Evolutionary conservation across 2,329 filamentous ascomycete genomes (phyloP), one percentile per base, ranked within the genome.

Genomic region (Microdochium nivale): DNA sequence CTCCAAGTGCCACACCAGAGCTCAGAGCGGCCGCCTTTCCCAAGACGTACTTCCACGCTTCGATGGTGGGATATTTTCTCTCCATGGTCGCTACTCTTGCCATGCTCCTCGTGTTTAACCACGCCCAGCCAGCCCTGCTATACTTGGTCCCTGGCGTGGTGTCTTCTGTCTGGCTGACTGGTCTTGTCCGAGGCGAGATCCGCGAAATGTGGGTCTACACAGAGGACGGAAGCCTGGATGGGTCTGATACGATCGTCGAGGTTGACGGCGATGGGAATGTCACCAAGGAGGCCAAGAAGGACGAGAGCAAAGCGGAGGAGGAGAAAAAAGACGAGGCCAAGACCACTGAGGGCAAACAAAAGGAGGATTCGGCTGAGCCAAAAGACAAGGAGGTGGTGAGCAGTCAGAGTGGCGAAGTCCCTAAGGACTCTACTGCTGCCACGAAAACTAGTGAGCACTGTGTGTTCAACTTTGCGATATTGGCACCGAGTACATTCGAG

Each of bases 61-160:
- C 86, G 33, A 64, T 96, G 55, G 60, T 78, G 2, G 92, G 91
- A 0, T 99, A 97, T 66, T 61, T 87, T 0, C 48, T 84, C 3
- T 91, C 90, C 1, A 88, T 97, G 83, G 55, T 90, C 2, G 73
- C 77, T 2, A 96, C 92, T 0, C 69, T 96, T 19, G 72, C 78
- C 0, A 87, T 90, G 60, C 86, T 97, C 70, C 76, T 90, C 49
- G 70, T 89, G 10, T 94, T 83, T 62, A 78, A 86, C 47, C 89
- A 89, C 55, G 89, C 88, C 2, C 92, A 99, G 64, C 92, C 92
- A 0, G 92, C 94, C 8, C 76, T 99, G 30, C 73, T 99, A 14
- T 97, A 97, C 64, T 81, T 99, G 7, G 94, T 97, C 0, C 92
- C 92, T 0, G 86, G 88, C 0, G 89, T 97, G 0, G 71, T 96